Percentiles rank a stretch among this genome's conserved stretches.
These are phyloP conservation scores for Candida sp. DNA, from an alignment of 1,139 yeast genomes.

Conservation along the genomic window DNA sequence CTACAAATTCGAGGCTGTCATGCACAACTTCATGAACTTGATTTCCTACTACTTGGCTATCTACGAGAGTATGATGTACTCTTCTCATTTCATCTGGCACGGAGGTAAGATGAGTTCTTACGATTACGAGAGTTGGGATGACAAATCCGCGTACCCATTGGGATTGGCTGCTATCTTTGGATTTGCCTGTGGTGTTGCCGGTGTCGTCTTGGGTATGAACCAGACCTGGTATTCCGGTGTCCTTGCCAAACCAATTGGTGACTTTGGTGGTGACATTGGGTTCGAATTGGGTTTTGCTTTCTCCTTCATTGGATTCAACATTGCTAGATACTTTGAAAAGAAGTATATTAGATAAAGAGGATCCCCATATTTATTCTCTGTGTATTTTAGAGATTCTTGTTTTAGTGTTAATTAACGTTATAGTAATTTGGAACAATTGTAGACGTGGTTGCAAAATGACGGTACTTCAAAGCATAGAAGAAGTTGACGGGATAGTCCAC, in stretches of 20 bases:
- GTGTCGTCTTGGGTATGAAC: slow-evolving; percentile 85
- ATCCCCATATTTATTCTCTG: no score
- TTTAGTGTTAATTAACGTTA: no score
- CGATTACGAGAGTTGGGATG: slow-evolving; percentile 64
- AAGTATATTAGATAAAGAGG: no score
- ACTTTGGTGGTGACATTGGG: slow-evolving; percentile 84
- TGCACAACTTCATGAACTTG: slow-evolving; percentile 87
- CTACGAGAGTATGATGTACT: slow-evolving; percentile 70
- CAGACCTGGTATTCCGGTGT: slow-evolving; percentile 86
- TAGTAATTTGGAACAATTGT: no score
- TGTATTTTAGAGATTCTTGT: no score
- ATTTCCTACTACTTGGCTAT: slow-evolving; percentile 92
- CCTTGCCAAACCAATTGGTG: slow-evolving; percentile 65
- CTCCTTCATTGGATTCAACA: slow-evolving; percentile 65
- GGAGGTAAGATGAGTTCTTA: slow-evolving; percentile 62
- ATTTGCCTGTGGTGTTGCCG: slow-evolving; percentile 83
- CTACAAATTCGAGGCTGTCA: slow-evolving; percentile 70
- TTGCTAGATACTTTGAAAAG: slow-evolving; percentile 71
- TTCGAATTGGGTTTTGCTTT: slow-evolving; percentile 79
- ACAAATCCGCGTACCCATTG: slow-evolving; percentile 62
- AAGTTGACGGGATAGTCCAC: no score
- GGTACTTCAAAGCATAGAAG: no score
- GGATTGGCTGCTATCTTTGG: slow-evolving; percentile 82
- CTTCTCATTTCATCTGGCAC: slow-evolving; percentile 83
- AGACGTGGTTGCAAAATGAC: no score